Percentiles rank a stretch among this genome's conserved stretches.
Evolutionary conservation across 768 basidiomycete species (phyloP).

Genomic region (Terana coerulea): DNA sequence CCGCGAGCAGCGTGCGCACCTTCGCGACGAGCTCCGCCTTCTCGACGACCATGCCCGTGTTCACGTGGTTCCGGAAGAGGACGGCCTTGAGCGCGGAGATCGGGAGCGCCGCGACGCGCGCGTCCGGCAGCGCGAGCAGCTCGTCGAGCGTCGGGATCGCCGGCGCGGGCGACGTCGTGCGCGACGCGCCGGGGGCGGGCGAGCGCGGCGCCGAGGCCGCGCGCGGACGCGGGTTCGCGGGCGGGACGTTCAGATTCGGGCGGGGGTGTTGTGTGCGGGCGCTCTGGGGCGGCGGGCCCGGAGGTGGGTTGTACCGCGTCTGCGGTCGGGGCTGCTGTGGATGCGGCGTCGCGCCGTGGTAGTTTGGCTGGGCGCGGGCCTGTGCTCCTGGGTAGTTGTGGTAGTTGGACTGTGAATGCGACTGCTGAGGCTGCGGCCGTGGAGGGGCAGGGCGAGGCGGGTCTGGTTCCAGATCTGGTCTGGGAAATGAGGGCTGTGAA

Average conservation of each 20-base stretch:
- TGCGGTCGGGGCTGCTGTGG: conserved; percentile 5
- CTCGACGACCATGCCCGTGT: conserved; percentile 68
- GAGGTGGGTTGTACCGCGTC: conserved; percentile 7
- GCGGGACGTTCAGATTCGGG: conserved; percentile 15
- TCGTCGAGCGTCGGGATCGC: conserved; percentile 60
- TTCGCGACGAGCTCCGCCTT: conserved; percentile 80
- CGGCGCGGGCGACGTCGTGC: conserved; percentile 30
- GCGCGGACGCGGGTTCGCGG: conserved; percentile 31
- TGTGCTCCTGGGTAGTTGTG: conserved; percentile 13
- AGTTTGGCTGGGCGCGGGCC: conserved; percentile 56
- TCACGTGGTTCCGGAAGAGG: conserved; percentile 75
- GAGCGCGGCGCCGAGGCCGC: conserved; percentile 38
- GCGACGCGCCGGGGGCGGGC: conserved; percentile 18
- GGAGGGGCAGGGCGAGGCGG: conserved; percentile 3
- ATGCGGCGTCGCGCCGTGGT: conserved; percentile 30
- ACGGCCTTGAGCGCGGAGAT: conserved; percentile 75
- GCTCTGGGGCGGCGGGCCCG: conserved; percentile 10
- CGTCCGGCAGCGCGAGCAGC: conserved; percentile 58
- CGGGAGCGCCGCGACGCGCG: conserved; percentile 56
- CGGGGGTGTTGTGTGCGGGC: conserved; percentile 5
- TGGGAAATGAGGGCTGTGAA: conserved; percentile 38
- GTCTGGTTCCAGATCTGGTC: conserved; percentile 61
- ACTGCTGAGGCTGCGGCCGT: not conserved
- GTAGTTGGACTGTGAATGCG: conserved; percentile 9
- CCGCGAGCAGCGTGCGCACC: conserved; percentile 59